These are phyloP conservation scores for Neurospora sp. DNA, from an alignment of 495 filamentous ascomycete genomes.

Conservation along the genomic window DNA sequence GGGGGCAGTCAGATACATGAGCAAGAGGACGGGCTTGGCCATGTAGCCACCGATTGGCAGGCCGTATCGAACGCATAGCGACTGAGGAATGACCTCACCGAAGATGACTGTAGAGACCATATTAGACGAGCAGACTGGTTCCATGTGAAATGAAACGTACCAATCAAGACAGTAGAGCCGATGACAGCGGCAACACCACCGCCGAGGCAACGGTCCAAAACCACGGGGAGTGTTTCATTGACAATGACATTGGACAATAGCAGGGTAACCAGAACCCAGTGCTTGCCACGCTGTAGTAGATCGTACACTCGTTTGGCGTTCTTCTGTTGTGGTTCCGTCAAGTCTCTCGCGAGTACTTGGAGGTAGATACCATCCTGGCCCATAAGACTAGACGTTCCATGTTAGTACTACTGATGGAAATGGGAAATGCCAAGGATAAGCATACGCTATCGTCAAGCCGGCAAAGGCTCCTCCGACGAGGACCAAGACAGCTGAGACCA, in stretches of 20 bases:
- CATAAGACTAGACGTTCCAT: constrained; percentile 45
- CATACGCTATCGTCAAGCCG: constrained; percentile 81
- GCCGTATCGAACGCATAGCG: constrained; percentile 91
- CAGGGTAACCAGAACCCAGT: constrained; percentile 97
- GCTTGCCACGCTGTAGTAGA: constrained; percentile 79
- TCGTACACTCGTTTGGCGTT: constrained; percentile 74
- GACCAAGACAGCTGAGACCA: constrained; percentile 50
- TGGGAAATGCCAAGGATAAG: not conserved
- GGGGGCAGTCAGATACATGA: constrained; percentile 88
- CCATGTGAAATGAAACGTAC: constrained; percentile 37
- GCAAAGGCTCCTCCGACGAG: constrained; percentile 90
- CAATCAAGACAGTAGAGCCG: constrained; percentile 85
- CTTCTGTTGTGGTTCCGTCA: constrained; percentile 61
- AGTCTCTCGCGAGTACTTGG: constrained; percentile 81
- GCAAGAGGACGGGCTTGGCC: constrained; percentile 72
- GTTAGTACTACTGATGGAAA: not conserved
- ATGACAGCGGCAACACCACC: constrained; percentile 92
- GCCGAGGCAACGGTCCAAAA: constrained; percentile 85
- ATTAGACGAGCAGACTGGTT: not conserved
- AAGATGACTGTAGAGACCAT: constrained; percentile 65
- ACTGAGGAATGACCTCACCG: constrained; percentile 91
- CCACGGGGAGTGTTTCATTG: constrained; percentile 92
- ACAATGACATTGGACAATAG: constrained; percentile 95
- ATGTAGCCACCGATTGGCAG: constrained; percentile 94
- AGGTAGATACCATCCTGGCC: constrained; percentile 93